Evolutionary conservation across 176 grass and related monocot genomes (phyloP).

Genomic region (Cocos nucifera): DNA sequence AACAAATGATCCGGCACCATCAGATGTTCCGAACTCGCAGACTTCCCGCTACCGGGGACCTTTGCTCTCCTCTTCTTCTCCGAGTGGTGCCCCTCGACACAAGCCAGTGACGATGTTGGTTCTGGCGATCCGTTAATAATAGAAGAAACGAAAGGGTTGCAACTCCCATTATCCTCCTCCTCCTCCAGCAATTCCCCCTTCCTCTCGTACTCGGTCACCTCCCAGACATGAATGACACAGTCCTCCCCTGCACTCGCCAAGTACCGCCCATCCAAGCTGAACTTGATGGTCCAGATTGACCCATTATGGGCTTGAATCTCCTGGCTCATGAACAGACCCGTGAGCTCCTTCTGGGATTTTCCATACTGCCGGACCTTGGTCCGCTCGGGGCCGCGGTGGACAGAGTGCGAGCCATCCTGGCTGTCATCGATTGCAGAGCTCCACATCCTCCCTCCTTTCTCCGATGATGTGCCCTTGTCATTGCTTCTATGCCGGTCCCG

Average conservation of each 20-base stretch:
- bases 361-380: conserved; percentile 66
- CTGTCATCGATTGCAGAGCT: conserved; percentile 92
- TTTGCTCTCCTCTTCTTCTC: conserved; percentile 63
- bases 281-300: conserved; percentile 82
- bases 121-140: conserved; percentile 51
- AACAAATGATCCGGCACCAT: conserved; percentile 81
- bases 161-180: conserved; percentile 38
- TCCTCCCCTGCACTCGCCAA: conserved; percentile 89
- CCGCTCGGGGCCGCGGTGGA: conserved; percentile 40
- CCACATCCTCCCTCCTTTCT: conserved; percentile 71
- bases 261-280: conserved; percentile 69
- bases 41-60: conserved; percentile 37
- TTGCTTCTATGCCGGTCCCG: conserved; percentile 57
- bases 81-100: conserved; percentile 31
- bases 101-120: conserved; percentile 33
- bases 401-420: conserved; percentile 44
- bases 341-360: conserved; percentile 80
- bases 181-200: conserved; percentile 24
- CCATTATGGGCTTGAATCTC: conserved; percentile 77
- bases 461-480: conserved; percentile 72
- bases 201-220: conserved; percentile 53
- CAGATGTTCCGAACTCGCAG: conserved; percentile 34
- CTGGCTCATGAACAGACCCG: conserved; percentile 76
- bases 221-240: conserved; percentile 89
- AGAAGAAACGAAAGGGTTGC: conserved; percentile 44